These are phyloP conservation scores for Hyparrhenia diplandra DNA, from an alignment of 176 grass and related monocot species.

Conservation along the genomic window DNA sequence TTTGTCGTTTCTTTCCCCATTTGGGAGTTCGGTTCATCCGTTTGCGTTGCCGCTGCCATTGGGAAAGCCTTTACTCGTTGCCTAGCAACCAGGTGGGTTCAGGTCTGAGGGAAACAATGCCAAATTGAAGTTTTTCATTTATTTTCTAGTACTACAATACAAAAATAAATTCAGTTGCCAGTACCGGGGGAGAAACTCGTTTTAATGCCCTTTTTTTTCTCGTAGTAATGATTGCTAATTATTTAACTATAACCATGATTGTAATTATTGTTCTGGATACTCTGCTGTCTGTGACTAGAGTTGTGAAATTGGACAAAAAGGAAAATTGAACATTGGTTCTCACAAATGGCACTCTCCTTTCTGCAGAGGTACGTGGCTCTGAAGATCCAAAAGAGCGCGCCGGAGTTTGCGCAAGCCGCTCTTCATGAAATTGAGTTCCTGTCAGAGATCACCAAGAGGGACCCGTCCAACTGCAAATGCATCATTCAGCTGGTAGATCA, in stretches of 20 bases:
- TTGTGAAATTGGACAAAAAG: neutral
- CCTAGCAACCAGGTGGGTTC: neutral
- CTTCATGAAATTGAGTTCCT: conserved; percentile 95
- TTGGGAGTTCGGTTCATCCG: neutral
- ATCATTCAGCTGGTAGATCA: conserved; percentile 86
- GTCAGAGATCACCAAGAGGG: conserved; percentile 61
- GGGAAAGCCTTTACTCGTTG: neutral
- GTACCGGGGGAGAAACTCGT: too few species aligned
- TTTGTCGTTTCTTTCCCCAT: conserved; percentile 38
- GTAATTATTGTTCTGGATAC: neutral
- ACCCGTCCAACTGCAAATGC: conserved; percentile 71
- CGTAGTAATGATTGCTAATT: neutral
- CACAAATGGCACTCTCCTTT: conserved; percentile 16
- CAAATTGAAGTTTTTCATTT: conserved; percentile 6
- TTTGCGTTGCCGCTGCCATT: conserved; percentile 2
- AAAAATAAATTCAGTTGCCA: neutral
- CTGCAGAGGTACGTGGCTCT: conserved; percentile 88
- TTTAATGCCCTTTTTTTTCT: neutral
- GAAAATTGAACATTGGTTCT: neutral
- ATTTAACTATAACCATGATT: neutral
- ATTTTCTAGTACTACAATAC: neutral
- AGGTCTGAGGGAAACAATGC: neutral
- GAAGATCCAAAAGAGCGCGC: conserved; percentile 94
- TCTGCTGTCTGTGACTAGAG: neutral
- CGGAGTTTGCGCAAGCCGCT: conserved; percentile 90